A percentile compares a stretch with the other conserved stretches of the same genome.
Evolutionary conservation across 345 rosid genomes (phyloP).

Genomic region (Hirschfeldia incana): DNA sequence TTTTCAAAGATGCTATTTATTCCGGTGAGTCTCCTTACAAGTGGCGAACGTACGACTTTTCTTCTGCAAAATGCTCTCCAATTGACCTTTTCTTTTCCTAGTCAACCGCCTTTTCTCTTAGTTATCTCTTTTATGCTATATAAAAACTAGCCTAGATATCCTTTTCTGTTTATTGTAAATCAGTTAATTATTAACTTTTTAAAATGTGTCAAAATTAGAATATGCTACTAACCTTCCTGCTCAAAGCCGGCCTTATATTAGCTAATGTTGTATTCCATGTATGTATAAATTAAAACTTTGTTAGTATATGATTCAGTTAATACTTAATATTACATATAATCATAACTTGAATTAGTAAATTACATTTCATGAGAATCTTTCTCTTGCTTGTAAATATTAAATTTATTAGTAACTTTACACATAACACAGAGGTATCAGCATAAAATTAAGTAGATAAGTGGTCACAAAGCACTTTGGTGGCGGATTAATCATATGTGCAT

Average conservation of each 20-base stretch:
- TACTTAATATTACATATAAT: not conserved
- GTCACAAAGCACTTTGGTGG: conserved; percentile 18
- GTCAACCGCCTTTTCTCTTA: conserved; percentile 24
- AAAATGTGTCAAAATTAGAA: too few relatives aligned
- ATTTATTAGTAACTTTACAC: conserved; percentile 26
- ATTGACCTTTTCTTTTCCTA: not conserved
- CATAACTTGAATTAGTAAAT: not conserved
- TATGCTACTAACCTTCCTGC: too few relatives aligned
- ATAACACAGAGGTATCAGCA: conserved; percentile 25
- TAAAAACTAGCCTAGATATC: too few relatives aligned
- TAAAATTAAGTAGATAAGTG: conserved; percentile 17
- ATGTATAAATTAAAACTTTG: too few relatives aligned
- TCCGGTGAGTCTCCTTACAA: conserved; percentile 19
- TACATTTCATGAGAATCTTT: conserved; percentile 9
- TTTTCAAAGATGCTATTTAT: conserved; percentile 34
- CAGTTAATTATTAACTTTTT: too few relatives aligned
- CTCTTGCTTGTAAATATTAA: conserved; percentile 4
- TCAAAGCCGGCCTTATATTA: too few relatives aligned
- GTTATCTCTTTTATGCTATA: not conserved
- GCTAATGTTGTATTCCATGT: too few relatives aligned
- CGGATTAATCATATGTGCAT: conserved; percentile 22
- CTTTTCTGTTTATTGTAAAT: too few relatives aligned
- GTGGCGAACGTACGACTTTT: conserved; percentile 7
- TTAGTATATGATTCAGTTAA: not conserved
- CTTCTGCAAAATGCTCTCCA: conserved; percentile 13